Conservation (phyloP, 257 asterid species). For the Scutellaria galericulata region DNA sequence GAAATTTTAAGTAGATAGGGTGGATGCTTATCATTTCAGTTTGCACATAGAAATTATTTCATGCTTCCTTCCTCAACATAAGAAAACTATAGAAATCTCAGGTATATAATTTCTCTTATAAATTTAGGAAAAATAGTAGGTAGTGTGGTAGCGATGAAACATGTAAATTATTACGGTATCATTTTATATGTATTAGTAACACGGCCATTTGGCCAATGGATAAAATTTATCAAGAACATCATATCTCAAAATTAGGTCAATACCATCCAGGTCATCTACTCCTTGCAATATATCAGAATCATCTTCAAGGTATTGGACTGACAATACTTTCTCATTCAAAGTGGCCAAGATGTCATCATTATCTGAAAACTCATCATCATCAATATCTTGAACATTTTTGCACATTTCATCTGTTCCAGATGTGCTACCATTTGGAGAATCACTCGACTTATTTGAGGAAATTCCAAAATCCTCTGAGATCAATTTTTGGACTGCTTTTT, state of each 20-base stretch:
- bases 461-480: slow-evolving; percentile 39
- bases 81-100: slow-evolving; percentile 16
- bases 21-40: neutral
- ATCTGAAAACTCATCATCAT: slow-evolving; percentile 46
- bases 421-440: slow-evolving; percentile 36
- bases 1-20: slow-evolving; percentile 9
- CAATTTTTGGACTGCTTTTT: slow-evolving; percentile 36
- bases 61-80: slow-evolving; percentile 21
- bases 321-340: slow-evolving; percentile 51
- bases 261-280: slow-evolving; percentile 81
- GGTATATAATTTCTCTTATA: slow-evolving; percentile 5
- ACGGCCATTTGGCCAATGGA: slow-evolving; percentile 18
- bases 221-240: slow-evolving; percentile 22
- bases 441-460: slow-evolving; percentile 32
- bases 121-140: neutral
- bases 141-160: slow-evolving; percentile 12
- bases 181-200: slow-evolving; percentile 6
- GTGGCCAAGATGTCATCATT: slow-evolving; percentile 45
- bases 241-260: slow-evolving; percentile 19
- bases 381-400: slow-evolving; percentile 32
- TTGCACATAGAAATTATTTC: neutral
- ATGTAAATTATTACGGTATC: neutral
- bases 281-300: slow-evolving; percentile 61
- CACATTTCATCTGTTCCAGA: slow-evolving; percentile 39
- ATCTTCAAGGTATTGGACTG: slow-evolving; percentile 76